These are phyloP conservation scores for Hericium coralloides DNA, from an alignment of 768 basidiomycete genomes.

Conservation along the genomic window DNA sequence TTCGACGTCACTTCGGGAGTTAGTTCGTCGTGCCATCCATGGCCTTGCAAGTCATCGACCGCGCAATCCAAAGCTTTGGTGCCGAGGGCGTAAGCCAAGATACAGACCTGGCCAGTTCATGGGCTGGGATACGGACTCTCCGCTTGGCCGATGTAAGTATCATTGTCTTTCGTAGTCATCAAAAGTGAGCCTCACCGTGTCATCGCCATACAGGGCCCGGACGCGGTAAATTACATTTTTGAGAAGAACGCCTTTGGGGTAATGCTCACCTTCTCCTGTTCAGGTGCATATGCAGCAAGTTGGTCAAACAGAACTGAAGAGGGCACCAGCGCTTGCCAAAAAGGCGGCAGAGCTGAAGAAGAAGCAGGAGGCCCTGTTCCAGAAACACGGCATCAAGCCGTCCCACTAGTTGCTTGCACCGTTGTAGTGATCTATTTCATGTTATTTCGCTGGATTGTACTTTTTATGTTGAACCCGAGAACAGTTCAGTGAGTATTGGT, in stretches of 20 bases:
- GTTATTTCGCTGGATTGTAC: too few relatives aligned
- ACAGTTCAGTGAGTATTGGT: too few relatives aligned
- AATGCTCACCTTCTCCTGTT: conserved; percentile 9
- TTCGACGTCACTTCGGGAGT: neutral
- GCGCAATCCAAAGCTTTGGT: conserved; percentile 93
- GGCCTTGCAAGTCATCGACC: conserved; percentile 83
- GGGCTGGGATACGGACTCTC: conserved; percentile 77
- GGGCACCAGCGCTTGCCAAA: conserved; percentile 52
- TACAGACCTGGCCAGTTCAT: conserved; percentile 67
- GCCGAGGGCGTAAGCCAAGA: conserved; percentile 97
- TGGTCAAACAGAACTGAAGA: conserved; percentile 79
- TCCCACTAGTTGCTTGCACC: conserved; percentile 14
- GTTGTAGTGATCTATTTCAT: too few relatives aligned
- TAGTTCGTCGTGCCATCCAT: conserved; percentile 92
- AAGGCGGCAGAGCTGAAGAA: conserved; percentile 45
- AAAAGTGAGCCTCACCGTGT: neutral
- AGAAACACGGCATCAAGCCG: conserved; percentile 52
- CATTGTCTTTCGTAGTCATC: neutral
- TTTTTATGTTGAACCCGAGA: too few relatives aligned
- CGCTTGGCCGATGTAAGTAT: conserved; percentile 73
- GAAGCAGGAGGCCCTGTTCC: conserved; percentile 53
- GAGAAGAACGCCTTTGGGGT: neutral
- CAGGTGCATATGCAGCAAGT: conserved; percentile 95
- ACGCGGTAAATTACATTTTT: conserved; percentile 43
- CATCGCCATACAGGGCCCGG: conserved; percentile 49